Evolutionary conservation across 2,329 filamentous ascomycete genomes (phyloP).

Genomic region (Penicillium sp.): DNA sequence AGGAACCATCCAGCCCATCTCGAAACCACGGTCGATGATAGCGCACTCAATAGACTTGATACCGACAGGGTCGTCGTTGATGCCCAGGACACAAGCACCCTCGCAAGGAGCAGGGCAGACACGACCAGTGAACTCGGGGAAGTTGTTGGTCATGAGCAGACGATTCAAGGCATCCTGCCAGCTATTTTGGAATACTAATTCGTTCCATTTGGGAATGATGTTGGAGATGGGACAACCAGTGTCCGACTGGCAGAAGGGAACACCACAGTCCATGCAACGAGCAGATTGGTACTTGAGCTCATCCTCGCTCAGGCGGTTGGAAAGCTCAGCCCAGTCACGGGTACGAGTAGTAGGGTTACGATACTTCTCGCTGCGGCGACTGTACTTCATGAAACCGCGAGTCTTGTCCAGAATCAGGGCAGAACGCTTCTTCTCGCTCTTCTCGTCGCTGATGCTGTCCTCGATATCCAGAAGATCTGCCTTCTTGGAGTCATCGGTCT

Average conservation of each 20-base stretch:
- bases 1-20: slow-evolving; percentile 97
- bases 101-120: slow-evolving; percentile 96
- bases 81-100: slow-evolving; percentile 91
- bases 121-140: slow-evolving; percentile 95
- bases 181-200: slow-evolving; percentile 70
- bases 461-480: slow-evolving; percentile 79
- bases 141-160: slow-evolving; percentile 95
- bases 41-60: slow-evolving; percentile 99
- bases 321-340: slow-evolving; percentile 92
- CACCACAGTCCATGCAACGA: slow-evolving; percentile 98
- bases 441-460: slow-evolving; percentile 80
- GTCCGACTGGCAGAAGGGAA: slow-evolving; percentile 96
- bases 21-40: slow-evolving; percentile 95
- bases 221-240: slow-evolving; percentile 94
- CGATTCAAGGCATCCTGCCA: slow-evolving; percentile 92
- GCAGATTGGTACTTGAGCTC: slow-evolving; percentile 96
- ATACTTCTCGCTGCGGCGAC: slow-evolving; percentile 90
- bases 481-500: slow-evolving; percentile 64
- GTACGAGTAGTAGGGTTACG: slow-evolving; percentile 77
- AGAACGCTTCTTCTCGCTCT: slow-evolving; percentile 83
- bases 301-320: slow-evolving; percentile 81
- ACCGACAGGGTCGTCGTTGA: slow-evolving; percentile 94
- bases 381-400: slow-evolving; percentile 95
- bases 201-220: slow-evolving; percentile 97
- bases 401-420: slow-evolving; percentile 97